Evolutionary conservation across 2,329 filamentous ascomycete species (phyloP), one percentile per base, ranked within the genome.

Genomic region (Penicillium crustosum): DNA sequence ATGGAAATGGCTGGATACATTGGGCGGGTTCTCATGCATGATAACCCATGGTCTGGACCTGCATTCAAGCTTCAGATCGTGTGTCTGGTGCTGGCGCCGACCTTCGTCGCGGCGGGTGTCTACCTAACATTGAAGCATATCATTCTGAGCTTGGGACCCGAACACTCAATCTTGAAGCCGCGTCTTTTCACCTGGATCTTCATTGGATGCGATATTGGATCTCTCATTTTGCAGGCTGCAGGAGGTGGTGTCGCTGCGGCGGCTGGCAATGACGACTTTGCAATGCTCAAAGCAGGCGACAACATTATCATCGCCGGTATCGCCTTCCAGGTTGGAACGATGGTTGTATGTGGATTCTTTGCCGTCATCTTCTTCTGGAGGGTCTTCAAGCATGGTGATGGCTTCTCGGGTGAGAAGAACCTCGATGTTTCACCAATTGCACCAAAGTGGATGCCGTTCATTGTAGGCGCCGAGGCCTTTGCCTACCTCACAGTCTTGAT

Each of bases 221-320:
- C 81, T n/a, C 78, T 88, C n/a, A 61, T 83, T 13, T 71, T 86
- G 5, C 85, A 87, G 68, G 83, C 82, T 5, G 77, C 77, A 8
- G 84, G 84, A 13, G 84, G 85, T 56, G 84, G 79, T 49, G 75
- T 86, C 45, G 82, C 86, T 1, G 82, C 84, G 0, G 78, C 79
- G 0, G 81, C 81, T 8, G 72, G 72, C 1, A 73, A 78, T 15
- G 58, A 61, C 4, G 60, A 77, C 19, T 47, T 58, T 23, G 67
- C 70, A 2, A 66, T 79, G n/a, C 71, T 77, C 9, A 71, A 81
- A 38, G 66, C 77, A 1, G 83, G 83, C 5, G 80, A 82, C 52
- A 71, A 83, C 60, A 77, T 86, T 56, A 85, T 86, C 72, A 80
- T 86, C 50, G 78, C 83, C 0, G 84, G 84, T 65, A 79, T 87